These are phyloP conservation scores for Poa pratensis DNA, from an alignment of 176 grass and related monocot species.

Conservation along the genomic window DNA sequence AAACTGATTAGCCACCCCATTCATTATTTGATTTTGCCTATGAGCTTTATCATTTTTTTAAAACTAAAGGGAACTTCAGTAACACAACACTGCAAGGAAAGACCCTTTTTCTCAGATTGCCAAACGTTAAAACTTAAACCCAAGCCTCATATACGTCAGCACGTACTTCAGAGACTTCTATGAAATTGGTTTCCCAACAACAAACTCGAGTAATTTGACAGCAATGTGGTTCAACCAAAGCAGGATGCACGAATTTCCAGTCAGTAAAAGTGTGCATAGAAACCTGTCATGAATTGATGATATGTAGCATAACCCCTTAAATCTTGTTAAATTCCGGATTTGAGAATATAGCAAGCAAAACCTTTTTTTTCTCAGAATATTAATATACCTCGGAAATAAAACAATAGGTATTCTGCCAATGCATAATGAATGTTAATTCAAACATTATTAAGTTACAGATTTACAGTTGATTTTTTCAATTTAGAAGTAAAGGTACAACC, in stretches of 20 bases:
- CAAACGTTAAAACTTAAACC: conserved; percentile 30
- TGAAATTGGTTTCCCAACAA: conserved; percentile 19
- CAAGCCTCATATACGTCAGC: conserved; percentile 19
- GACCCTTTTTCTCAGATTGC: conserved; percentile 14
- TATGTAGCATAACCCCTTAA: background rate
- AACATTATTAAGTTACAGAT: background rate
- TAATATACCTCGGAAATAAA: background rate
- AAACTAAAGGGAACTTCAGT: background rate
- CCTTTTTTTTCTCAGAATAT: conserved; percentile 6
- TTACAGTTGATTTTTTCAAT: background rate
- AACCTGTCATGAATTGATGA: conserved; percentile 12
- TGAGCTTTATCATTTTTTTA: conserved; percentile 9
- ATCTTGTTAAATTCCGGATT: background rate
- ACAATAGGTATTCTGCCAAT: background rate
- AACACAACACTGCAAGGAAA: conserved; percentile 26
- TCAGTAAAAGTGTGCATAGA: conserved; percentile 4
- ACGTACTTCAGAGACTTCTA: conserved; percentile 2
- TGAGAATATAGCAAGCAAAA: conserved; percentile 9
- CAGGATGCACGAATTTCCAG: background rate
- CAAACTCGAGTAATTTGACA: conserved; percentile 8
- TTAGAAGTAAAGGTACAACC: background rate
- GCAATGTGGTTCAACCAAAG: conserved; percentile 16
- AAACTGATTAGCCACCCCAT: conserved; percentile 11
- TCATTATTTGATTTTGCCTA: conserved; percentile 9
- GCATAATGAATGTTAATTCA: background rate